Evolutionary conservation across 345 rosid genomes (phyloP), one percentile per base, ranked within the genome.

Genomic region (Gossypium stocksii): DNA sequence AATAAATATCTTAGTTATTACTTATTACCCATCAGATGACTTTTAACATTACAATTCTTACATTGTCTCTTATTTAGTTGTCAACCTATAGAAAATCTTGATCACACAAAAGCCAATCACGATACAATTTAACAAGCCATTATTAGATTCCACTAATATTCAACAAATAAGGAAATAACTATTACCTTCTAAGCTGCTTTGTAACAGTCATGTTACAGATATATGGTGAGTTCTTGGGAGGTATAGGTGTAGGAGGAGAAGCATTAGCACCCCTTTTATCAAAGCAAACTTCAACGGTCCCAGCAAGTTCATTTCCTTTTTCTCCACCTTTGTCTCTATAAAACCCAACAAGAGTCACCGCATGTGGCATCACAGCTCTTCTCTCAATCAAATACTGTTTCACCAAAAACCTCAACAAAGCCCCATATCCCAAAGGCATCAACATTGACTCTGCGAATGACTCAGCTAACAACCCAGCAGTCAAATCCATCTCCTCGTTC

Each of bases 261-360:
- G 92, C 83, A 83, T 83, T 91, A 60, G 90, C 84, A 14, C 97
- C 98, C 58, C 83, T 88, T 80, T 83, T 80, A 54, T 91, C 89
- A 69, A 94, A 90, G 77, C 83, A 85, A 79, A 90, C 90, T 87
- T 94, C 97, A n/a, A 92, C 95, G 0, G 98, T 94, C 23, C 97
- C 97, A 7, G 93, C 97, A 81, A 94, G 76, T 71, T 68, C 90
- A 41, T 68, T 85, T 34, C 78, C 89, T 14, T 71, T n/a, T 4
- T 63, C 71, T 43, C 85, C 66, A 22, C 74, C 75, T 66, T 73
- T 85, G 41, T 70, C 85, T 82, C 78, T 83, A 54, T 72, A 92
- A 80, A 88, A 91, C 48, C 91, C 97, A 71, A 92, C 73, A 46
- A 94, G 89, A 0, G 95, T 92, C 29, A 85, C 98, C 10, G 95